Base-by-base conservation (phyloP, 192 early-diverging fungal genomes). In the Mortierella antarctica region DNA sequence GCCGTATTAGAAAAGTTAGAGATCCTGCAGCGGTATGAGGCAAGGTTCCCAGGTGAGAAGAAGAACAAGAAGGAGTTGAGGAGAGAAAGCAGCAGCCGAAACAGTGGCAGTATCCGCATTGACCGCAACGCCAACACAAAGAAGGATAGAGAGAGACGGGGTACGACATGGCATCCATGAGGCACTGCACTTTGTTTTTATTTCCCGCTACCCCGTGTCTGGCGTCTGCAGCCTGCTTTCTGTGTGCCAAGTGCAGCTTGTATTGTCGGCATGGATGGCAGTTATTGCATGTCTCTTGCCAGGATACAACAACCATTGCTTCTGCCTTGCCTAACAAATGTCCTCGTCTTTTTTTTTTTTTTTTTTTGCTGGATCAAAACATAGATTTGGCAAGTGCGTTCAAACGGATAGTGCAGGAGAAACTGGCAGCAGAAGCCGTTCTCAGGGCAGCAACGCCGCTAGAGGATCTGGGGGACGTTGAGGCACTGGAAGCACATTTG, bases 41-140 rank as follows among this genome's bases (percentile, higher is more conserved):
- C 71, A 55, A 67, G 71, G 60, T 76, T 83, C 69, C 75, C 75
- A 78, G 82, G 82, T 83, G 71, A 68, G 82, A 67, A 69, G 61
- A 61, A 58, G 55, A 57, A 59, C 10, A 67, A 45, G 48, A n/a
- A 42, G 47, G n/a, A 39, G 42, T 21, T n/a, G 47, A 55, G 64
- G 41, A 62, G 14, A 23, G 15, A 14, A 49, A 58, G 18, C 45
- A 21, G 17, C 66, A 64, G 70, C 46, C 60, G n/a, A 57, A 47
- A 23, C 17, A 41, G 7, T 11, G 23, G 2, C 20, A 41, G 39
- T 41, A 6, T 17, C 4, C 2, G 17, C 21, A 40, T 46, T 6
- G 47, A 40, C 40, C 15, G 7, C 42, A 52, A 18, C 17, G 39
- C 7, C 20, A n/a, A n/a, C n/a, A n/a, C n/a, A n/a, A n/a, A n/a